A percentile compares a stretch with the other conserved stretches of the same genome.
phyloP scores from a whole-genome alignment of 73 alveolate genomes.

The Symbiodinium pilosum region DNA sequence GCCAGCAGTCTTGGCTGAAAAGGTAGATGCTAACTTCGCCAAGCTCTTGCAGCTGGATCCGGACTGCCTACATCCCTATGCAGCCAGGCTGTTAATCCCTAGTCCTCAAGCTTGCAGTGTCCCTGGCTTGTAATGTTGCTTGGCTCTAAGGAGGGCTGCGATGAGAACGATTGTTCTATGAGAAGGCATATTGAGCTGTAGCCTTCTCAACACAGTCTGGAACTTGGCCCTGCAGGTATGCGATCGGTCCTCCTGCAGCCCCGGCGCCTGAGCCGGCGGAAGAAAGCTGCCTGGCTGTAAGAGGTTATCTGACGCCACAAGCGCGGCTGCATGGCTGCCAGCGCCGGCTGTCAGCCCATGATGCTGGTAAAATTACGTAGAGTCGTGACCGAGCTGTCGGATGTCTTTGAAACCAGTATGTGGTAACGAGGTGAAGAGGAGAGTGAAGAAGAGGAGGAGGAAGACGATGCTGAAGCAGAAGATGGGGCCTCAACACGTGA shows the following conservation, averaged over 20 bases:
- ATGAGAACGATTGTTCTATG: slow-evolving; percentile 71
- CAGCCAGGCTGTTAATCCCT: background rate
- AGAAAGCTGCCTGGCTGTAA: background rate
- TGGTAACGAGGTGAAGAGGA: slow-evolving; percentile 15
- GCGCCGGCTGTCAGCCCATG: background rate
- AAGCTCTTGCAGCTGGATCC: slow-evolving; percentile 66
- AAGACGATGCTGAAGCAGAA: background rate
- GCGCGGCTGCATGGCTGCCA: too few species aligned
- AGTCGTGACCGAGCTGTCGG: background rate
- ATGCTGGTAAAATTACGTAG: too few species aligned
- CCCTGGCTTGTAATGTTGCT: background rate
- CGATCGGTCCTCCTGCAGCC: slow-evolving; percentile 76
- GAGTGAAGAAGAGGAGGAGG: slow-evolving; percentile 26
- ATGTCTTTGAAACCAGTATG: too few species aligned
- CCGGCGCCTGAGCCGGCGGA: slow-evolving; percentile 36
- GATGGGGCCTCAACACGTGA: background rate
- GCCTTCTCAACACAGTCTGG: too few species aligned
- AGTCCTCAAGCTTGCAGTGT: too few species aligned
- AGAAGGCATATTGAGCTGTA: background rate
- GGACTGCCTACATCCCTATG: slow-evolving; percentile 79
- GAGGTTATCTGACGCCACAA: background rate
- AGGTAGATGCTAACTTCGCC: slow-evolving; percentile 52
- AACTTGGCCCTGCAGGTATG: slow-evolving; percentile 9
- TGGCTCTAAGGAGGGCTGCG: slow-evolving; percentile 62
- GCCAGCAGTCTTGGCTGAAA: too few species aligned